These are phyloP conservation scores for Lyophyllum shimeji DNA, from an alignment of 768 basidiomycete genomes.

Conservation along the genomic window DNA sequence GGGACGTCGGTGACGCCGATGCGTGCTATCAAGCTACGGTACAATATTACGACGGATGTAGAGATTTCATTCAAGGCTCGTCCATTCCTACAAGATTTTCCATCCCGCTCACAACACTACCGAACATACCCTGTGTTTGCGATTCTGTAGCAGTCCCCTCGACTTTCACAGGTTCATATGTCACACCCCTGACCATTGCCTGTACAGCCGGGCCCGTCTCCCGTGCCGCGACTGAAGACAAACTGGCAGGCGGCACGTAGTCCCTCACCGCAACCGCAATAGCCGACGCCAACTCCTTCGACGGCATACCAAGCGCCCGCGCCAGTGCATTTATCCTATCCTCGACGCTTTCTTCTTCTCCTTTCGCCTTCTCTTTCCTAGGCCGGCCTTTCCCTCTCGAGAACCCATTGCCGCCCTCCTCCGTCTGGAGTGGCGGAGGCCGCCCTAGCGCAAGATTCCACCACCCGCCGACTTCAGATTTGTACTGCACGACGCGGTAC, in stretches of 20 bases:
- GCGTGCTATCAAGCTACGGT: no score
- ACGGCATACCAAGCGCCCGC: conserved; percentile 57
- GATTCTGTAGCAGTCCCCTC: conserved; percentile 6
- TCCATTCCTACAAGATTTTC: conserved; percentile 48
- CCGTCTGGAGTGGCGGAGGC: conserved; percentile 23
- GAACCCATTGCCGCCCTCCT: neutral
- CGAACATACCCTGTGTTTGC: conserved; percentile 24
- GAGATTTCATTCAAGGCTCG: conserved; percentile 30
- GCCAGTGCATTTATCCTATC: conserved; percentile 60
- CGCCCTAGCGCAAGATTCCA: conserved; percentile 51
- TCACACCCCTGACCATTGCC: conserved; percentile 29
- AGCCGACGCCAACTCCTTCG: conserved; percentile 60
- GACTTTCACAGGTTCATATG: conserved; percentile 14
- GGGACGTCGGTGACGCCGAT: no score
- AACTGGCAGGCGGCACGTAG: conserved; percentile 58
- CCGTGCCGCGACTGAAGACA: conserved; percentile 52
- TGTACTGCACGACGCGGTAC: conserved; percentile 48
- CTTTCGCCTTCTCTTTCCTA: neutral
- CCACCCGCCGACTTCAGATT: conserved; percentile 58
- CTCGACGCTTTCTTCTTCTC: conserved; percentile 40
- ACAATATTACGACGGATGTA: no score
- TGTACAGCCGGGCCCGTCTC: conserved; percentile 46
- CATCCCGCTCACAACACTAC: conserved; percentile 31
- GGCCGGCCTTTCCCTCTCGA: conserved; percentile 9
- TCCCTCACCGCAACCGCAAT: conserved; percentile 60